Percentiles rank a stretch among this genome's conserved stretches.
Conservation (phyloP, 805 yeast species). For the Candida wancherniae region DNA sequence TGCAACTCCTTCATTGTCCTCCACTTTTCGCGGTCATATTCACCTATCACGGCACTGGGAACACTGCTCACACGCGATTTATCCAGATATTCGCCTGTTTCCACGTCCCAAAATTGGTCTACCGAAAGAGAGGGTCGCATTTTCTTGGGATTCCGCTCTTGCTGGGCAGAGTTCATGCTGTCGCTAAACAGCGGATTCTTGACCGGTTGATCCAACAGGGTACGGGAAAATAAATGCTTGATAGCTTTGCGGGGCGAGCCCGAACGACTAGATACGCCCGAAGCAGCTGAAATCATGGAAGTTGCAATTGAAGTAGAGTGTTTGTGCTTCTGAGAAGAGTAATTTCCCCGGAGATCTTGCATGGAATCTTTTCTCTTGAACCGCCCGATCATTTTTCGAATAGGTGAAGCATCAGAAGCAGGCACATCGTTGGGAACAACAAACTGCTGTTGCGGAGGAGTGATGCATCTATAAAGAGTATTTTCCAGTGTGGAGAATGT, state of each 20-base stretch:
- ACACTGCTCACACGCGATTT: conserved; percentile 39
- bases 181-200: conserved; percentile 4
- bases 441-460: conserved; percentile 11
- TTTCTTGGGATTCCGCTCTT: neutral
- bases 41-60: conserved; percentile 58
- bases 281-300: conserved; percentile 22
- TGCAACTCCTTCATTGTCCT: conserved; percentile 41
- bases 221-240: conserved; percentile 15
- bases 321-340: conserved; percentile 15
- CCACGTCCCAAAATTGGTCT: conserved; percentile 26
- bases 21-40: conserved; percentile 66
- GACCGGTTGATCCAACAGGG: conserved; percentile 7
- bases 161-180: conserved; percentile 2
- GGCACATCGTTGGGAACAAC: conserved; percentile 1
- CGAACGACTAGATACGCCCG: conserved; percentile 27
- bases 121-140: neutral
- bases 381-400: conserved; percentile 20
- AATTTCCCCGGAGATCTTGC: conserved; percentile 20
- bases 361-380: conserved; percentile 28
- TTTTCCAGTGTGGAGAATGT: conserved; percentile 10
- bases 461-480: conserved; percentile 11
- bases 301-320: conserved; percentile 23
- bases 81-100: conserved; percentile 30
- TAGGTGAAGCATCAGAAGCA: conserved; percentile 26
- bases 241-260: conserved; percentile 30